A percentile compares a stretch with the other conserved stretches of the same genome.
phyloP scores from a whole-genome alignment of 169 alveolate species.

The Cryptosporidium parvum region DNA sequence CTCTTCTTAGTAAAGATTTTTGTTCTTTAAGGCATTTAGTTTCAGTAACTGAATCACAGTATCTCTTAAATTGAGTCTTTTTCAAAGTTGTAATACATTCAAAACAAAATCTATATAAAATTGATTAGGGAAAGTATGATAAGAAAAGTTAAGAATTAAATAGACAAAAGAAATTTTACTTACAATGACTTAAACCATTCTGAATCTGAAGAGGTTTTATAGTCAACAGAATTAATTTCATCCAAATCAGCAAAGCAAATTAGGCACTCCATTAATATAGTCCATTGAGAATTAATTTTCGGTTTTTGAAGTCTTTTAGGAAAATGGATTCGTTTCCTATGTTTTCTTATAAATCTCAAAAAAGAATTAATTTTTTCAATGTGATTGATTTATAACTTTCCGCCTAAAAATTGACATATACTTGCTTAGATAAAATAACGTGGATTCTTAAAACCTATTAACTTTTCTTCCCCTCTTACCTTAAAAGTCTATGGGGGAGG shows the following conservation, averaged over 20 bases:
- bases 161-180: background rate
- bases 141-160: background rate
- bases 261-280: slow-evolving; percentile 75
- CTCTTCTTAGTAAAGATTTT: slow-evolving; percentile 79
- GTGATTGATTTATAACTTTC: background rate
- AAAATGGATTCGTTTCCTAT: too few species aligned
- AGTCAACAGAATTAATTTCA: slow-evolving; percentile 78
- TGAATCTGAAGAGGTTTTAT: slow-evolving; percentile 76
- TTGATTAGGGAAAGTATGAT: background rate
- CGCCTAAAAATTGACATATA: background rate
- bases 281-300: background rate
- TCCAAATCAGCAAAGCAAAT: slow-evolving; percentile 81
- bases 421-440: too few species aligned
- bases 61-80: slow-evolving; percentile 82
- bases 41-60: slow-evolving; percentile 81
- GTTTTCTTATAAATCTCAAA: background rate
- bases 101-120: slow-evolving; percentile 62
- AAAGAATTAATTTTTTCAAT: background rate
- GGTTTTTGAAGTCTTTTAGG: background rate
- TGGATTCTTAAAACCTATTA: background rate
- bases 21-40: slow-evolving; percentile 84
- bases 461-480: too few species aligned
- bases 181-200: slow-evolving; percentile 79
- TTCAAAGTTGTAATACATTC: slow-evolving; percentile 79
- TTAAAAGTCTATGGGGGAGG: too few species aligned